These are phyloP conservation scores for Grosmannia penicillata DNA, from an alignment of 2,329 filamentous ascomycete genomes.

Conservation along the genomic window DNA sequence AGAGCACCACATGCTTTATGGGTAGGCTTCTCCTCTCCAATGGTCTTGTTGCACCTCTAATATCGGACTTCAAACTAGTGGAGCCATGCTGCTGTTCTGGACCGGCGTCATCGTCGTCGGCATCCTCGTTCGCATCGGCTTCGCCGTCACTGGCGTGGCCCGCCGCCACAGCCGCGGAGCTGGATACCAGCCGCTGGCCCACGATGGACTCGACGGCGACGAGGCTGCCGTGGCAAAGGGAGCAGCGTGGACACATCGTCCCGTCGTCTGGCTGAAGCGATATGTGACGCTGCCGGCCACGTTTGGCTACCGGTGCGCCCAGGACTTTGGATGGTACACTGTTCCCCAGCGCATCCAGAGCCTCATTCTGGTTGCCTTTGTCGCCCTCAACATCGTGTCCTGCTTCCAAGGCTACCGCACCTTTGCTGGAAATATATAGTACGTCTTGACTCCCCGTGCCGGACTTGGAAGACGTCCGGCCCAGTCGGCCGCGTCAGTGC, in stretches of 20 bases:
- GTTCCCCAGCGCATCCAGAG: conserved; percentile 11
- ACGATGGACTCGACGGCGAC: background rate
- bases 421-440: conserved; percentile 11
- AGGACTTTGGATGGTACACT: conserved; percentile 23
- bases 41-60: too few relatives aligned
- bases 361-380: conserved; percentile 7
- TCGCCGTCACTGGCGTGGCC: background rate
- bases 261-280: conserved; percentile 4
- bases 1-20: conserved; percentile 20
- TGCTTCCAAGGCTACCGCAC: conserved; percentile 8
- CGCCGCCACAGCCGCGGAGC: background rate
- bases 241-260: background rate
- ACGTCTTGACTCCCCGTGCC: background rate
- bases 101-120: conserved; percentile 15
- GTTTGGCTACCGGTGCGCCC: conserved; percentile 26
- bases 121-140: background rate
- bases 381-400: conserved; percentile 5
- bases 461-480: too few relatives aligned
- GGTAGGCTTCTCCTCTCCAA: conserved; percentile 14
- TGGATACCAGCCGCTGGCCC: background rate
- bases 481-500: too few relatives aligned
- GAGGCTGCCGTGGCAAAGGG: background rate
- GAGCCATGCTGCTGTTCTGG: conserved; percentile 24
- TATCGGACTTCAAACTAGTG: background rate
- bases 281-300: conserved; percentile 16